phyloP scores from a whole-genome alignment of 192 early-diverging fungal genomes.

The Linnemannia schmuckeri region DNA sequence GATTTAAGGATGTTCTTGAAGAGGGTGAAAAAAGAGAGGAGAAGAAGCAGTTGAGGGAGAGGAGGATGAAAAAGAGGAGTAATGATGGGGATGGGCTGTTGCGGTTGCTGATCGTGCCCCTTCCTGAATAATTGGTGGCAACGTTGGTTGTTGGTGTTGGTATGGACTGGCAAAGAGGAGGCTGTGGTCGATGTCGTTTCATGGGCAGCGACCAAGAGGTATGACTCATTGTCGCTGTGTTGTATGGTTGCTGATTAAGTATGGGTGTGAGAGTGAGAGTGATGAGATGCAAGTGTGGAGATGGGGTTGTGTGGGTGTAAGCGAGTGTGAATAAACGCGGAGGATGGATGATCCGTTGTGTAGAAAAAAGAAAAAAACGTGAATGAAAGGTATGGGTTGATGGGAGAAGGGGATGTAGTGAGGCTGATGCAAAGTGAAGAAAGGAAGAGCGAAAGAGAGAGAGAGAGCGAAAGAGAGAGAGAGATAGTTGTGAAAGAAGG shows the following conservation, averaged over 20 bases:
- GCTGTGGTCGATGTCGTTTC: too few species aligned
- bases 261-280: too few species aligned
- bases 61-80: slow-evolving; percentile 35
- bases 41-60: slow-evolving; percentile 34
- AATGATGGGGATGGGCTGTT: not conserved
- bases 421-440: not conserved
- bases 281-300: not conserved
- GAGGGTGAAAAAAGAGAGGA: not conserved
- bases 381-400: not conserved
- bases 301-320: not conserved
- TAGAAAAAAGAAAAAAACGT: not conserved
- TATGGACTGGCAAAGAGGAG: too few species aligned
- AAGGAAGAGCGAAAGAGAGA: not conserved
- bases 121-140: not conserved
- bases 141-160: not conserved
- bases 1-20: not conserved
- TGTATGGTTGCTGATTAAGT: too few species aligned
- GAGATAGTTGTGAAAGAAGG: not conserved
- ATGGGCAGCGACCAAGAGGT: too few species aligned
- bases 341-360: slow-evolving; percentile 1
- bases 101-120: not conserved
- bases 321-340: not conserved
- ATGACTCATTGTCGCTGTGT: too few species aligned
- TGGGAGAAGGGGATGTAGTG: not conserved
- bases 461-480: not conserved